Evolutionary conservation across 2,329 filamentous ascomycete genomes (phyloP), one percentile per base, ranked within the genome.

Genomic region (Sporothrix schenckii): DNA sequence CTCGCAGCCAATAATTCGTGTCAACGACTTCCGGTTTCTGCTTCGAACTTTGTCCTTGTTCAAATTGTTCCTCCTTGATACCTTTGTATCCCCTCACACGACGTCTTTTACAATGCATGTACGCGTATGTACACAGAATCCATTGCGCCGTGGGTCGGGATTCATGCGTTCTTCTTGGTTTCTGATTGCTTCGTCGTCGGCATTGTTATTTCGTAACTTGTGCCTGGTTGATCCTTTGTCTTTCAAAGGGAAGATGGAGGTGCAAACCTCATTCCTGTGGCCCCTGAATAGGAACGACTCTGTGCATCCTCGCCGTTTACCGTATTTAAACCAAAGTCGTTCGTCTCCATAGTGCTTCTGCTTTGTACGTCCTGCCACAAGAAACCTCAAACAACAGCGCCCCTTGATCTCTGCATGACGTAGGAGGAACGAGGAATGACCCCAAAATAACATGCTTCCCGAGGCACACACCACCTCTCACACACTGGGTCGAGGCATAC

Each of bases 131-230:
- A 24, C 63, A 66, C 61, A 52, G 27, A 47, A 66, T 66, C 19
- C 47, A 30, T 34, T 50, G 44, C 41, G 61, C 44, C 61, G 50
- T 65, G 44, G 60, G 61, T 50, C 44, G 61, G 41, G 61, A 34
- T n/a, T 65, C 60, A 30, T 65, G 24, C 41, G 41, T 49, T 34
- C 21, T 14, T n/a, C 13, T 47, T 16, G 11, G 5, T n/a, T 13
- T 16, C 41, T 1, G 11, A 11, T 39, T 24, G 9, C n/a, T 16
- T 27, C 19, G 54, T n/a, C 6, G 7, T n/a, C 30, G 16, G 19
- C 16, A 2, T 47, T 13, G 39, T 47, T 63, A 24, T 63, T 63
- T 47, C 39, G 58, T 63, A 5, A 47, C 39, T 19, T 13, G 41
- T 63, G 13, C 27, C 16, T 63, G 9, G 56, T 63, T 21, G 4